Evolutionary conservation across 768 basidiomycete genomes (phyloP), one percentile per base, ranked within the genome.

Genomic region (Termitomyces sp.): DNA sequence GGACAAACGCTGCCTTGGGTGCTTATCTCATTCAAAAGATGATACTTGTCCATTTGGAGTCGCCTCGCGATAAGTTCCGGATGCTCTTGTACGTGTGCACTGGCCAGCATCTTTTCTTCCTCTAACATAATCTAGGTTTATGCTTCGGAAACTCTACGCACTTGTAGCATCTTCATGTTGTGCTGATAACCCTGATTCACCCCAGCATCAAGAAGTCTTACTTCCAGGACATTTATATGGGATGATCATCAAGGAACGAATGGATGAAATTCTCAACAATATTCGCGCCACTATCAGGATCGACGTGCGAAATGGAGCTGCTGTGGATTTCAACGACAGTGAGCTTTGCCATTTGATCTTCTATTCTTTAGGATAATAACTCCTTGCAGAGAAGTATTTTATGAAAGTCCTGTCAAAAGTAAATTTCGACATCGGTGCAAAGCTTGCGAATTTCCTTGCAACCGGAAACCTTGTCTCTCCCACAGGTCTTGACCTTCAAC

Each of bases 211-310:
- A 70, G 97, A 99, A 68, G 94, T 96, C 46, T 81, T 99, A 12
- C 84, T 98, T 5, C 97, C 97, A 1, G 97, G 97, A 31, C 84
- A 78, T 62, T 71, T 99, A 23, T 98, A 97, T 69, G 87, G 87
- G 48, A 98, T 96, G 92, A 97, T 98, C 66, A 90, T 99, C 77
- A 98, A 97, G 73, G 97, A 99, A 71, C 86, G 92, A 59, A 80
- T 98, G 58, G 96, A 98, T 63, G 97, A 98, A 69, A 86, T 85
- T 23, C 73, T 98, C 49, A 88, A 82, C 62, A 80, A 81, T 63
- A 82, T 91, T 66, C 82, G 90, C 51, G 76, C 74, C 56, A 87
- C 82, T 62, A 87, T 98, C 60, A 71, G 73, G 12, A 71, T 77
- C 45, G 95, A 98, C 68, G 80, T 95, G 17, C 78, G 89, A 59